These are phyloP conservation scores for Talaromyces proteolyticus DNA, from an alignment of 495 filamentous ascomycete species.

Conservation along the genomic window DNA sequence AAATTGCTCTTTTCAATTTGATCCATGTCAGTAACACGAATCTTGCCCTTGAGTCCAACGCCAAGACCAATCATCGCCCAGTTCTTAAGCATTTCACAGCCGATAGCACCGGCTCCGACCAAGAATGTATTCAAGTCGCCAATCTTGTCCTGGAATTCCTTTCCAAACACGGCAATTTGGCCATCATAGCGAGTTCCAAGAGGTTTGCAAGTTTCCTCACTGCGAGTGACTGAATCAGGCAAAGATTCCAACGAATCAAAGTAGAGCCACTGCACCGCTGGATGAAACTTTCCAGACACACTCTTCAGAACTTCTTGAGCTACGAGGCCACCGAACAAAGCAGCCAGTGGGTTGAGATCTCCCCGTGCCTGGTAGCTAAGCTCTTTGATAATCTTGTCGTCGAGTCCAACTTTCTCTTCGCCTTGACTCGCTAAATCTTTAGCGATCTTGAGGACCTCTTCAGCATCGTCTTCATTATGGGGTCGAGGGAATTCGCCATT, in stretches of 20 bases:
- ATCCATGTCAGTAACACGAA: slow-evolving; percentile 95
- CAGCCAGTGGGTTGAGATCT: slow-evolving; percentile 85
- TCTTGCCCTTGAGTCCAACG: slow-evolving; percentile 80
- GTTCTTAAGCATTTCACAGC: slow-evolving; percentile 99
- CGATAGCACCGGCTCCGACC: slow-evolving; percentile 95
- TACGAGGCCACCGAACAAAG: slow-evolving; percentile 90
- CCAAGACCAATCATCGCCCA: slow-evolving; percentile 98
- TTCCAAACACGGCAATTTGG: slow-evolving; percentile 94
- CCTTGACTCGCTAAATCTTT: slow-evolving; percentile 56
- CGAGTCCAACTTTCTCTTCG: slow-evolving; percentile 75
- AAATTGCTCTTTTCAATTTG: slow-evolving; percentile 99
- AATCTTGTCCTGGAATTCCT: slow-evolving; percentile 89
- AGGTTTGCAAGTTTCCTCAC: slow-evolving; percentile 83
- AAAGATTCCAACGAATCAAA: slow-evolving; percentile 96
- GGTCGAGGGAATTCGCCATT: slow-evolving; percentile 68
- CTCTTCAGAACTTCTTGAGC: slow-evolving; percentile 97
- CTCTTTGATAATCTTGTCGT: slow-evolving; percentile 89
- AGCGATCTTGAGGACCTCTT: slow-evolving; percentile 66
- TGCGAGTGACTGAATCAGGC: slow-evolving; percentile 63
- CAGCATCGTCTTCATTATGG: slow-evolving; percentile 78
- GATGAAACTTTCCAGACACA: slow-evolving; percentile 95
- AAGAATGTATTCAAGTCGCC: slow-evolving; percentile 85
- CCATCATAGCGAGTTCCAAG: slow-evolving; percentile 84
- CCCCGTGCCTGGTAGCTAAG: slow-evolving; percentile 94
- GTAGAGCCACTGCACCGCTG: slow-evolving; percentile 90